phyloP scores from a whole-genome alignment of 129 eudicot species.

The Artemisia tridentata region DNA sequence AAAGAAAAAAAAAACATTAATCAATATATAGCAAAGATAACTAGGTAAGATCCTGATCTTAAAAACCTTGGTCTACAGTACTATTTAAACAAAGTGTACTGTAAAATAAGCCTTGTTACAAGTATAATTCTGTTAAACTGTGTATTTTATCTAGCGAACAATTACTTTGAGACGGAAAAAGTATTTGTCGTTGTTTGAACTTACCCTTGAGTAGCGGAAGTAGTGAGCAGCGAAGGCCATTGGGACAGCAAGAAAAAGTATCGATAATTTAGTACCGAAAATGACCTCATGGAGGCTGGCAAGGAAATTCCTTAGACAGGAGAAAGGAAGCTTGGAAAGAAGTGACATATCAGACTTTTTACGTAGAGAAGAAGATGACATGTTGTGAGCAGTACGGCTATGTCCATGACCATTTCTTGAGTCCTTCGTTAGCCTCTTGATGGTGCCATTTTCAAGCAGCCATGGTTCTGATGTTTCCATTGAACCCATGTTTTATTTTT shows the following conservation, averaged over 20 bases:
- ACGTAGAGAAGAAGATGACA: constrained; percentile 65
- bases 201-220: constrained; percentile 47
- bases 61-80: too few relatives aligned
- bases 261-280: constrained; percentile 70
- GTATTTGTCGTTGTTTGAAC: constrained; percentile 3
- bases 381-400: constrained; percentile 67
- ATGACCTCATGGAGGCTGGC: constrained; percentile 63
- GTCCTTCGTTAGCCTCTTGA: constrained; percentile 41
- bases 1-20: background rate
- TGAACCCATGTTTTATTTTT: constrained; percentile 33
- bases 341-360: constrained; percentile 59
- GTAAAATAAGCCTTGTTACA: too few relatives aligned
- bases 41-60: too few relatives aligned
- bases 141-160: too few relatives aligned
- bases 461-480: constrained; percentile 36
- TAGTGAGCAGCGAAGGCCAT: constrained; percentile 58
- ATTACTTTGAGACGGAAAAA: too few relatives aligned
- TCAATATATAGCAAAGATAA: background rate
- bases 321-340: constrained; percentile 35
- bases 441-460: constrained; percentile 61
- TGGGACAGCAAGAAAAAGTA: constrained; percentile 67
- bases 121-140: too few relatives aligned
- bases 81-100: too few relatives aligned
- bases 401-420: constrained; percentile 35
- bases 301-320: constrained; percentile 24